Evolutionary conservation across 2,329 filamentous ascomycete genomes (phyloP).

Genomic region (Aspergillus aculeatinus): DNA sequence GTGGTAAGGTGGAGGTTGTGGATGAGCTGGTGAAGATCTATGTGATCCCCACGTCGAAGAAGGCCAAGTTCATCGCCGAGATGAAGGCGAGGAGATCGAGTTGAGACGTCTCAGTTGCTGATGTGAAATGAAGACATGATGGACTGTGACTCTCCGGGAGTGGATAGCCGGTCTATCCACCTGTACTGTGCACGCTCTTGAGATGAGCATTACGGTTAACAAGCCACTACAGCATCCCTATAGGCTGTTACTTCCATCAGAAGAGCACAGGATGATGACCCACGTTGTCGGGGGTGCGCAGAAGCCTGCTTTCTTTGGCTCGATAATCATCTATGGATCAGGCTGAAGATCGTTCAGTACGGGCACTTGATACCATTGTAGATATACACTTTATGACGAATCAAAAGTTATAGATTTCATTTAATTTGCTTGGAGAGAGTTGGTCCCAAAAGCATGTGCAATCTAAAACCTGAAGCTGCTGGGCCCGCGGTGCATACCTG

Average conservation of each 20-base stretch:
- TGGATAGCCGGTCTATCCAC: neutral
- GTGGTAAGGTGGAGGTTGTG: conserved; percentile 79
- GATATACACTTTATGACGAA: neutral
- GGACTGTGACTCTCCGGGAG: neutral
- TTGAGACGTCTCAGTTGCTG: conserved; percentile 17
- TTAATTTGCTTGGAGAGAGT: neutral
- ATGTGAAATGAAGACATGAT: neutral
- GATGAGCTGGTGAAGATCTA: conserved; percentile 82
- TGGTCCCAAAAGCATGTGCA: neutral
- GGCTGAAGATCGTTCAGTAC: neutral
- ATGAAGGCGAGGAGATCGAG: conserved; percentile 70
- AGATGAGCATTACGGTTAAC: neutral
- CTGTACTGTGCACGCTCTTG: neutral
- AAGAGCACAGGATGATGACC: too few relatives aligned
- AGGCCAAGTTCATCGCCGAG: conserved; percentile 74
- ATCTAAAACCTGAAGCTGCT: too few relatives aligned
- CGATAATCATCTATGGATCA: neutral
- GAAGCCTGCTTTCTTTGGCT: neutral
- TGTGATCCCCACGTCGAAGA: conserved; percentile 71
- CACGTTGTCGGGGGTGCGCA: neutral
- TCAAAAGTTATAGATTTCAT: neutral
- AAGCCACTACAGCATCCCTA: neutral
- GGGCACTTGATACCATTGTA: neutral
- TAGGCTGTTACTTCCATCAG: too few relatives aligned
- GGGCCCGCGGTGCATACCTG: too few relatives aligned